A percentile compares a stretch with the other conserved stretches of the same genome.
phyloP scores from a whole-genome alignment of 2,329 filamentous ascomycete genomes.

The Orbilia javanica region DNA sequence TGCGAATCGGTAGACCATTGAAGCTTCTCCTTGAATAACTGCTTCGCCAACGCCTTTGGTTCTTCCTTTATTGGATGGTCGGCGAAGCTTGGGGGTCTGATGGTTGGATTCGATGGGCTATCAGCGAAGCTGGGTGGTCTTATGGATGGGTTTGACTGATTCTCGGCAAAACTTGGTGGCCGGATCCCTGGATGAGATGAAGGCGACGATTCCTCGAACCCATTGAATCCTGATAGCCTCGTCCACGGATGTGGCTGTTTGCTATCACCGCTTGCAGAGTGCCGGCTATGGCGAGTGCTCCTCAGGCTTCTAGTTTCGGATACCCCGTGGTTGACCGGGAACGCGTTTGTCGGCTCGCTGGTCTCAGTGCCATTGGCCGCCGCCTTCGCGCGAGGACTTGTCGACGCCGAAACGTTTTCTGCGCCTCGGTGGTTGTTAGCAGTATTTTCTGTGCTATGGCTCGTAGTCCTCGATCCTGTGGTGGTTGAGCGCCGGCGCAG shows the following conservation, averaged over 20 bases:
- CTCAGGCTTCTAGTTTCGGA: background rate
- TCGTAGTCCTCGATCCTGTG: background rate
- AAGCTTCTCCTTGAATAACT: slow-evolving; percentile 1
- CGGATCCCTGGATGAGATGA: slow-evolving; percentile 9
- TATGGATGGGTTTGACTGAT: background rate
- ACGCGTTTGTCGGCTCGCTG: background rate
- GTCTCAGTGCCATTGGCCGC: background rate
- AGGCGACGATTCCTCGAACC: background rate
- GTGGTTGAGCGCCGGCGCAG: background rate
- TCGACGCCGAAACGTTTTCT: background rate
- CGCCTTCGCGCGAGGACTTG: background rate
- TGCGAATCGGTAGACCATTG: background rate
- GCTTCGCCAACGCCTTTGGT: background rate
- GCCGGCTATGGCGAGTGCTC: slow-evolving; percentile 5
- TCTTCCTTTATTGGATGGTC: background rate
- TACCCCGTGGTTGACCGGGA: background rate
- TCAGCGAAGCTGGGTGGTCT: background rate
- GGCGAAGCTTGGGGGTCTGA: slow-evolving; percentile 1
- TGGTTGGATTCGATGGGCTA: background rate
- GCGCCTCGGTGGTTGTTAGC: background rate
- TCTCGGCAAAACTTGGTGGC: slow-evolving; percentile 15
- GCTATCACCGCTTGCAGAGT: background rate
- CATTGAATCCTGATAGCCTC: slow-evolving; percentile 5
- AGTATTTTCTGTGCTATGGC: slow-evolving; percentile 14
- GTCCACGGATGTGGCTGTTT: slow-evolving; percentile 10